These are phyloP conservation scores for Ustilago esculenta DNA, from an alignment of 1,284 basidiomycete species.

Conservation along the genomic window DNA sequence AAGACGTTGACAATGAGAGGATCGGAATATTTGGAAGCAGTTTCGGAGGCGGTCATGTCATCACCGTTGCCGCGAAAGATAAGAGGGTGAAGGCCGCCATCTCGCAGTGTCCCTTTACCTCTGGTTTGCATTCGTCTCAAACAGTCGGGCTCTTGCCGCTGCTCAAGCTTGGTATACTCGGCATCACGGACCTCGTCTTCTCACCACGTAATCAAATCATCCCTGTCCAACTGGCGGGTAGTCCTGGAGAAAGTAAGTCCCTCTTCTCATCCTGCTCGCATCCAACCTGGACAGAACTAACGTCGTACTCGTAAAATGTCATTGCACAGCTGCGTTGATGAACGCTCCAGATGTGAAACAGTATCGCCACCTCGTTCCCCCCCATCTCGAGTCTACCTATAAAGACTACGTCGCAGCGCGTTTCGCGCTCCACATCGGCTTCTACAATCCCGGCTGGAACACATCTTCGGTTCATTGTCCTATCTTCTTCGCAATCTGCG, in stretches of 20 bases:
- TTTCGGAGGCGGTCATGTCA: constrained; percentile 61
- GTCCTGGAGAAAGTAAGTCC: constrained; percentile 50
- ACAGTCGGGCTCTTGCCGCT: constrained; percentile 25
- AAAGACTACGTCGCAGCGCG: constrained; percentile 47
- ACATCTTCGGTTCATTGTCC: constrained; percentile 44
- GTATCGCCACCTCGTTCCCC: constrained; percentile 25
- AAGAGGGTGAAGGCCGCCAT: constrained; percentile 48
- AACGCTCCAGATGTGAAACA: constrained; percentile 36
- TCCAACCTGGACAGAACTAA: too few species aligned
- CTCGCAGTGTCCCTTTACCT: constrained; percentile 61
- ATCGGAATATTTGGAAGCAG: constrained; percentile 57
- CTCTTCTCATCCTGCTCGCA: not conserved
- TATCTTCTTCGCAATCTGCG: constrained; percentile 61
- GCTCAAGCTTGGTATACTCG: constrained; percentile 21
- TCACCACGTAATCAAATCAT: constrained; percentile 29
- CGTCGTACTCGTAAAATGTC: not conserved
- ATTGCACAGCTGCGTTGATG: constrained; percentile 47
- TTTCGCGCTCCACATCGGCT: constrained; percentile 41
- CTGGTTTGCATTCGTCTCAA: constrained; percentile 33
- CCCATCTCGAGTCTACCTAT: not conserved
- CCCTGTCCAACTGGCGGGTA: constrained; percentile 30
- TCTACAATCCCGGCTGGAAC: constrained; percentile 51
- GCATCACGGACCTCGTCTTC: constrained; percentile 40
- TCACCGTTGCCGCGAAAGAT: constrained; percentile 46
- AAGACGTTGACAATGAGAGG: constrained; percentile 35